Evolutionary conservation across 495 filamentous ascomycete species (phyloP), one percentile per base, ranked within the genome.

Genomic region (Hypomontagnella monticulosa): DNA sequence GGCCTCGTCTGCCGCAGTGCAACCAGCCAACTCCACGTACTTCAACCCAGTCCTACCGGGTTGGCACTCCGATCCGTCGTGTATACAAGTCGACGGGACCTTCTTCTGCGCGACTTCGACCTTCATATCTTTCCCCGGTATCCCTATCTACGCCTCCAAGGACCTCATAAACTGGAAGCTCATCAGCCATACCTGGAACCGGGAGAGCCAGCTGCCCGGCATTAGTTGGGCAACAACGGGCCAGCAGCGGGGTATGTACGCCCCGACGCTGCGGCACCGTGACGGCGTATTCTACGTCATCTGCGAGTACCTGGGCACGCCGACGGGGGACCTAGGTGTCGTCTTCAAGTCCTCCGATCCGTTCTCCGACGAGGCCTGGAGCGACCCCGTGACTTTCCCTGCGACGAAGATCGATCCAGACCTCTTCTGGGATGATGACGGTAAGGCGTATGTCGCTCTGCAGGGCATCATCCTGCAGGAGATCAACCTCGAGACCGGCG

Each of bases 371-470:
- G 27, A 56, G 2, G 47, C 65, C 1, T 81, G 80, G 79, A 71
- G 72, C 34, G 73, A 80, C 59, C 71, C 79, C 3, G 65, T 81
- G 1, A 67, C 65, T 18, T 80, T 80, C 64, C 15, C 40, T 8
- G 49, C 73, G 12, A 57, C 52, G 10, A 72, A 70, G 38, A 78
- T 79, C 57, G 79, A 83, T 59, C 74, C 80, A 4, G 71, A 72
- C 49, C 67, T 78, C 3, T 83, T 80, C 69, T 85, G 77, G 76
- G 78, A 83, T 61, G 76, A 79, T 52, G 76, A 79, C 54, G 78
- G 79, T 12, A 75, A 67, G 18, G 63, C 63, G 4, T 84, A 84
- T 63, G 69, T 84, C 1, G 72, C 73, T 11, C 74, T 71, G 20
- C 73, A 73, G 49, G 70, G 75, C 10, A 74, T 83, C 37, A 41